Evolutionary conservation across 331 rosid species (phyloP).

Genomic region (Rhamnella rubrinervis): DNA sequence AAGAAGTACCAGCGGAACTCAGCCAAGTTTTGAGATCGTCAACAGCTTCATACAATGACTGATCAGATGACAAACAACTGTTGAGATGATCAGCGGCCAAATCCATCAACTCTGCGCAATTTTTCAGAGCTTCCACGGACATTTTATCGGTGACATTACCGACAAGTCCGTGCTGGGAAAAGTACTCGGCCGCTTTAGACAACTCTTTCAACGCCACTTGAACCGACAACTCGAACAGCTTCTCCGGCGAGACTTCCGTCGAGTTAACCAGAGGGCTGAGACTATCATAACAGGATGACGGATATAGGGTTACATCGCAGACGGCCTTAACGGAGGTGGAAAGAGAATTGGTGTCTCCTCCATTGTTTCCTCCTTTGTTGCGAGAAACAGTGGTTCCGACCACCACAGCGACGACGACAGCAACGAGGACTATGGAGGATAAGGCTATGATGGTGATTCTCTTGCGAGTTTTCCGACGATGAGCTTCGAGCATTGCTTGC

Average conservation of each 20-base stretch:
- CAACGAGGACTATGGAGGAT: constrained; percentile 52
- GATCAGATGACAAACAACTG: constrained; percentile 29
- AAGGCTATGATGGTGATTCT: constrained; percentile 47
- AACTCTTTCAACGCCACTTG: constrained; percentile 42
- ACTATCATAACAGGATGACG: constrained; percentile 40
- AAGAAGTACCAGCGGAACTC: constrained; percentile 71
- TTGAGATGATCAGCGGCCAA: constrained; percentile 65
- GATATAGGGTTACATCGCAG: constrained; percentile 61
- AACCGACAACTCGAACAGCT: constrained; percentile 42
- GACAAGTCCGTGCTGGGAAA: constrained; percentile 39
- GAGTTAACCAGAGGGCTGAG: constrained; percentile 38
- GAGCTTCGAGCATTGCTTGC: constrained; percentile 44
- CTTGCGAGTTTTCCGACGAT: constrained; percentile 34
- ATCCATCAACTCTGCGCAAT: constrained; percentile 56
- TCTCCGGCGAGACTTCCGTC: constrained; percentile 39
- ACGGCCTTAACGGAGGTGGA: constrained; percentile 50
- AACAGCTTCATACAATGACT: constrained; percentile 39
- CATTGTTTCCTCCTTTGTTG: constrained; percentile 16
- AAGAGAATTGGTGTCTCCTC: constrained; percentile 2
- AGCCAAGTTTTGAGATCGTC: constrained; percentile 78
- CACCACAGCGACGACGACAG: constrained; percentile 48
- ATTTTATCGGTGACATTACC: constrained; percentile 25
- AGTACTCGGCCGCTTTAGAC: constrained; percentile 24
- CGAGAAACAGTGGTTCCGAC: constrained; percentile 42
- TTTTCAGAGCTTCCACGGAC: constrained; percentile 37